Evolutionary conservation across 1,139 yeast genomes (phyloP).

Genomic region (Saccharomyces hybrid): DNA sequence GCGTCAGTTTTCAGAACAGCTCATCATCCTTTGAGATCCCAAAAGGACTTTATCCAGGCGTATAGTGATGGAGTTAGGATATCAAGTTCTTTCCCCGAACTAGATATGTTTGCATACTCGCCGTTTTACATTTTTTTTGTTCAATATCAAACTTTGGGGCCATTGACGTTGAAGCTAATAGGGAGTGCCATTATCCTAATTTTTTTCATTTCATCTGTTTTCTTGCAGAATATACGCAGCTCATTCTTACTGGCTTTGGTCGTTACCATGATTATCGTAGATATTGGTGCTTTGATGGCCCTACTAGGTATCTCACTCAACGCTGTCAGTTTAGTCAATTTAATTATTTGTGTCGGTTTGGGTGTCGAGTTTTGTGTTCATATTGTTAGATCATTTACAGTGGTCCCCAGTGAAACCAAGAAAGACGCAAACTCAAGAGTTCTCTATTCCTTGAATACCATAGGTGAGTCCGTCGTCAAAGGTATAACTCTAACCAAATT

Average conservation of each 20-base stretch:
- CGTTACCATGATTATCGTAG: slow-evolving; percentile 56
- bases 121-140: slow-evolving; percentile 90
- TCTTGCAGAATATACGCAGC: slow-evolving; percentile 62
- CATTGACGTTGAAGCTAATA: slow-evolving; percentile 50
- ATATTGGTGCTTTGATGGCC: slow-evolving; percentile 77
- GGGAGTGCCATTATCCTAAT: slow-evolving; percentile 50
- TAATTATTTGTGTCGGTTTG: slow-evolving; percentile 82
- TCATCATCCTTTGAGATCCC: slow-evolving; percentile 78
- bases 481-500: slow-evolving; percentile 88
- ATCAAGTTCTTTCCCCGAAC: slow-evolving; percentile 46
- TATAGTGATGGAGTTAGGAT: slow-evolving; percentile 69
- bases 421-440: slow-evolving; percentile 32
- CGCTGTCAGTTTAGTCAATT: slow-evolving; percentile 83
- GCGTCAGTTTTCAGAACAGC: slow-evolving; percentile 71
- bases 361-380: slow-evolving; percentile 93
- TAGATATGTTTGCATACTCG: slow-evolving; percentile 80
- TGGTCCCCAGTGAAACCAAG: slow-evolving; percentile 32
- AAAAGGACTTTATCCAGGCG: slow-evolving; percentile 74
- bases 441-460: slow-evolving; percentile 57
- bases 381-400: slow-evolving; percentile 69
- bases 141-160: slow-evolving; percentile 64
- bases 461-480: slow-evolving; percentile 82
- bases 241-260: slow-evolving; percentile 51
- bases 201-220: slow-evolving; percentile 44
- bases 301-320: slow-evolving; percentile 70